phyloP scores from a whole-genome alignment of 257 asterid genomes.

The Solanum medicagineum region DNA sequence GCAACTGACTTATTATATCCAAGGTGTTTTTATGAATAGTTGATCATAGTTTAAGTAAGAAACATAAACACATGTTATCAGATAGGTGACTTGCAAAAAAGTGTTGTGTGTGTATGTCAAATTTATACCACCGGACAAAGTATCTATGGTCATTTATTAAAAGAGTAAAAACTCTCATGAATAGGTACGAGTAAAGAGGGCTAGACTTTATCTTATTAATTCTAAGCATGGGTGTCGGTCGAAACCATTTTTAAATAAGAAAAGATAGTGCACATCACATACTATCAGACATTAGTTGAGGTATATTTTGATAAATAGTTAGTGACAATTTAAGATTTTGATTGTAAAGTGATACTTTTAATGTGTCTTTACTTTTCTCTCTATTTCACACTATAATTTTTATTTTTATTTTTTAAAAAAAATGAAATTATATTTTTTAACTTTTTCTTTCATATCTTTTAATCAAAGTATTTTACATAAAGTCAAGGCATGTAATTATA shows the following conservation, averaged over 20 bases:
- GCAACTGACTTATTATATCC: not conserved
- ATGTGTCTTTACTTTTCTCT: no score
- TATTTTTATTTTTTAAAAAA: no score
- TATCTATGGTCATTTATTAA: no score
- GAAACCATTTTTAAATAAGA: not conserved
- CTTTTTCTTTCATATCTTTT: not conserved
- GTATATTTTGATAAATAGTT: no score
- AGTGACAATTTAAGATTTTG: not conserved
- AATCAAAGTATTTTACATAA: not conserved
- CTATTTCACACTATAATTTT: no score
- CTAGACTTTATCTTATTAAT: no score
- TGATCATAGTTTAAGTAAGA: not conserved
- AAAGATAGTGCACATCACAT: not conserved
- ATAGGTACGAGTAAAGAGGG: no score
- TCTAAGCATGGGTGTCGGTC: not conserved
- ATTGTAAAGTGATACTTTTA: no score
- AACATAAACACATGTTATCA: not conserved
- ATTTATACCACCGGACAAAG: no score
- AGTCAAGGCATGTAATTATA: not conserved
- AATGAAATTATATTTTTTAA: no score
- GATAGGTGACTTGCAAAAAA: not conserved
- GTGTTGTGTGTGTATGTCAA: fast-evolving
- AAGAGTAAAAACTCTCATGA: no score
- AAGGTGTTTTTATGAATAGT: not conserved
- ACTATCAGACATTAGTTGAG: no score